Evolutionary conservation across 176 grass and related monocot species (phyloP), one percentile per base, ranked within the genome.

Genomic region (Ananas comosus): DNA sequence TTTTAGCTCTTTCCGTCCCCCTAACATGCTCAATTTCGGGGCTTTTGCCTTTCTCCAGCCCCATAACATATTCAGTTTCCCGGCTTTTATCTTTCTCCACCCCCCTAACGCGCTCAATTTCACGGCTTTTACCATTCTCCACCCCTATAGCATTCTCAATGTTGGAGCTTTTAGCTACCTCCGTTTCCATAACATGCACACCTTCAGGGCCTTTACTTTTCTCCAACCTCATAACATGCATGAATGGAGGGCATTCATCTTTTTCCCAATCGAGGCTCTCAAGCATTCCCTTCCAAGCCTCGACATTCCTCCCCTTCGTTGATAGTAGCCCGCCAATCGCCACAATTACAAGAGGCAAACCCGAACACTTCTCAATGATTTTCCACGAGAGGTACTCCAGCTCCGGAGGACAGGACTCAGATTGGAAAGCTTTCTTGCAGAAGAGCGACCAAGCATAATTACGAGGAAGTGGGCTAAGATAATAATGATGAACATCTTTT

Each of bases 291-390:
- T 63, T 13, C 58, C 58, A 63, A 10, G 22, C 58, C 9, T 21
- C 9, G 8, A 63, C 13, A 22, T 63, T 21, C 9, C 18, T 63
- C 17, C 53, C 63, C 52, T 67, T 76, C 4, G 12, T 76, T 14
- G 73, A 76, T 48, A 76, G 64, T 3, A 76, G 48, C 8, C 73
- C 73, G 9, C 73, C 64, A 50, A 76, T 56, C 9, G 64, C 50
- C 5, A 76, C 73, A 18, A 76, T 64, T 49, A 51, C 63, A 50
- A 76, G 48, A 28, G 72, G 72, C 72, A 74, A 24, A 63, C 72
- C 72, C 1, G 23, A 21, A 4, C 72, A 74, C 59, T 74, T 53
- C 2, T 28, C 14, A 21, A 67, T 16, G 12, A 76, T 66, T 65
- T 67, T 29, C 49, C 2, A 10, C 8, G 73, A 27, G 10, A 53